These are phyloP conservation scores for Neostapfia colusana DNA, from an alignment of 176 grass and related monocot genomes.

Conservation along the genomic window DNA sequence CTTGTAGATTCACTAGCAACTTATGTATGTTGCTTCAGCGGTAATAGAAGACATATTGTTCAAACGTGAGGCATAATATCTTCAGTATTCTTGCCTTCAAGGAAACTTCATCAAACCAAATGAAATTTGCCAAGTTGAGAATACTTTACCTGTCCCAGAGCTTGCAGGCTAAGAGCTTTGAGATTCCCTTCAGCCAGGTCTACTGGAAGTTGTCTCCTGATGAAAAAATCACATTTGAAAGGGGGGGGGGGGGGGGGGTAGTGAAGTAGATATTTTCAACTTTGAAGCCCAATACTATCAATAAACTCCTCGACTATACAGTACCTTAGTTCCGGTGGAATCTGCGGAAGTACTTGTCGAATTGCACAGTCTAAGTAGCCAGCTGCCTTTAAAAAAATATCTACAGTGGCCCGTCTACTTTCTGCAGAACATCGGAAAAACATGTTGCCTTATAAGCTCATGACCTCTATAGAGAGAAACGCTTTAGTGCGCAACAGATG, in stretches of 20 bases:
- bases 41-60: neutral
- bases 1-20: neutral
- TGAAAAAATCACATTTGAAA: slow-evolving; percentile 38
- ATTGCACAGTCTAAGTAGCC: slow-evolving; percentile 86
- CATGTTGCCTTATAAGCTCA: slow-evolving; percentile 10
- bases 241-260: neutral
- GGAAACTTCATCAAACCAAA: neutral
- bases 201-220: slow-evolving; percentile 87
- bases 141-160: slow-evolving; percentile 74
- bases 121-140: slow-evolving; percentile 3
- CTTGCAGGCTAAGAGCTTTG: slow-evolving; percentile 78
- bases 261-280: neutral
- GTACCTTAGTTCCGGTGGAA: slow-evolving; percentile 67
- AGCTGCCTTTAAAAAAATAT: slow-evolving; percentile 93
- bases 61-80: neutral
- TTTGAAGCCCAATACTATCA: neutral
- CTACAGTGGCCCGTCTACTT: slow-evolving; percentile 67
- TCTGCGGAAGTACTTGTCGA: slow-evolving; percentile 73
- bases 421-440: slow-evolving; percentile 51
- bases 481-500: neutral
- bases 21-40: neutral
- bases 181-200: slow-evolving; percentile 86
- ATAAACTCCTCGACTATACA: neutral
- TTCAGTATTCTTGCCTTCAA: neutral
- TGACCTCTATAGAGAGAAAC: neutral